phyloP scores from a whole-genome alignment of 2,329 filamentous ascomycete genomes.

The Cordyceps tenuipes region DNA sequence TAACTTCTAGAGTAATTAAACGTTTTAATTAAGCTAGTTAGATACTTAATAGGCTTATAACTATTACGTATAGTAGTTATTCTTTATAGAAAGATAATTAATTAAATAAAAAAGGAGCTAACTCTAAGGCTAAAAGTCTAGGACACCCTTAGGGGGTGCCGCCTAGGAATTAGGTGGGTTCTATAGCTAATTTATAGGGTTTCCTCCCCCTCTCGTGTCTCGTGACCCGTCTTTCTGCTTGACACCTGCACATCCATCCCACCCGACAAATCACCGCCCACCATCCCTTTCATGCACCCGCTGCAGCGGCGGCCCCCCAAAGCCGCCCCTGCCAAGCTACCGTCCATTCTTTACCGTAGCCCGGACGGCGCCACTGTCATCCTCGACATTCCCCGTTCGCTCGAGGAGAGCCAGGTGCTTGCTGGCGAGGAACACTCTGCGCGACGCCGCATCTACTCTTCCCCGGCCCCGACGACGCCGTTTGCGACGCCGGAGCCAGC shows the following conservation, averaged over 20 bases:
- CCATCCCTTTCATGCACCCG: background rate
- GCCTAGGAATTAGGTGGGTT: no score
- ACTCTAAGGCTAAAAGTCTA: no score
- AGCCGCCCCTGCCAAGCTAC: background rate
- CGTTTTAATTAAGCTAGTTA: no score
- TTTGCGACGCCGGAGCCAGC: constrained; percentile 43
- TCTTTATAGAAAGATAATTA: no score
- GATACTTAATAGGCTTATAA: no score
- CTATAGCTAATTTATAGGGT: no score
- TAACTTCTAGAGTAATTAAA: no score
- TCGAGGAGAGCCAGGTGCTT: constrained; percentile 56
- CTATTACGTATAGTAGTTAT: no score
- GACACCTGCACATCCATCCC: background rate
- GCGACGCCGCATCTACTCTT: constrained; percentile 36
- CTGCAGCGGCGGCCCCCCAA: background rate
- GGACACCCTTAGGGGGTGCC: no score
- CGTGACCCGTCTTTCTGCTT: no score
- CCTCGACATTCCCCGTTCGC: constrained; percentile 61
- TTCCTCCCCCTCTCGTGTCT: no score
- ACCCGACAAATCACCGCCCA: background rate
- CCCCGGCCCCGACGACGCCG: constrained; percentile 32
- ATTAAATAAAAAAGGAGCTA: no score
- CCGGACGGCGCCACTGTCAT: constrained; percentile 41
- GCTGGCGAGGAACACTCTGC: constrained; percentile 24
- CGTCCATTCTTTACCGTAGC: constrained; percentile 27